Evolutionary conservation across 495 filamentous ascomycete species (phyloP), one percentile per base, ranked within the genome.

Genomic region (Physcia stellaris): DNA sequence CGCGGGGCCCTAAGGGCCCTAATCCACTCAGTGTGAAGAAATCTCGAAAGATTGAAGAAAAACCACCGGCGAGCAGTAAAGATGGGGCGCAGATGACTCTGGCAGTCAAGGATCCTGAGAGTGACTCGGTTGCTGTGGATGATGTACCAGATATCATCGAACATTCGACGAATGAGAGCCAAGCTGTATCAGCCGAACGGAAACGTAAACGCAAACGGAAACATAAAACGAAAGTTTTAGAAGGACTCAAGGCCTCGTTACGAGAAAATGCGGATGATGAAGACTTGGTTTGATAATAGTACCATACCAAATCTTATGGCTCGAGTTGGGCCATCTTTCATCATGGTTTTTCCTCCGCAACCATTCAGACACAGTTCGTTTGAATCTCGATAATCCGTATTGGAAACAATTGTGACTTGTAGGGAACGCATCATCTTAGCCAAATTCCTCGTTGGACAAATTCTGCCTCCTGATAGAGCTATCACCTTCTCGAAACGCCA

Each of bases 21-120:
- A 98, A 98, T 64, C 90, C 90, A 7, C 63, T 96, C 45, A 77
- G 85, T 42, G 62, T 93, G 47, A 92, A 84, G 68, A 98, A 94
- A 62, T 56, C 76, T 38, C 85, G 81, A 64, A 79, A 67, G 52
- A 40, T 52, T 42, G 43, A 43, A 46, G 31, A 42, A 40, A 23
- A 44, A 39, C 28, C 10, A 35, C 16, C 21, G 33, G 18, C 19
- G 36, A 13, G 49, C 53, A 29, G 45, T n/a, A 37, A 13, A 32
- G 29, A 6, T 2, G 13, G 21, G 27, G 17, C 11, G 16, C 4
- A n/a, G 4, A 20, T n/a, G n/a, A n/a, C n/a, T n/a, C n/a, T n/a
- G n/a, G n/a, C n/a, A n/a, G n/a, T n/a, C n/a, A n/a, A n/a, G n/a
- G n/a, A n/a, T n/a, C n/a, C n/a, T n/a, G n/a, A n/a, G n/a, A n/a